Base-by-base conservation (phyloP, 2,329 filamentous ascomycete genomes). In the Ophiostoma montium region DNA sequence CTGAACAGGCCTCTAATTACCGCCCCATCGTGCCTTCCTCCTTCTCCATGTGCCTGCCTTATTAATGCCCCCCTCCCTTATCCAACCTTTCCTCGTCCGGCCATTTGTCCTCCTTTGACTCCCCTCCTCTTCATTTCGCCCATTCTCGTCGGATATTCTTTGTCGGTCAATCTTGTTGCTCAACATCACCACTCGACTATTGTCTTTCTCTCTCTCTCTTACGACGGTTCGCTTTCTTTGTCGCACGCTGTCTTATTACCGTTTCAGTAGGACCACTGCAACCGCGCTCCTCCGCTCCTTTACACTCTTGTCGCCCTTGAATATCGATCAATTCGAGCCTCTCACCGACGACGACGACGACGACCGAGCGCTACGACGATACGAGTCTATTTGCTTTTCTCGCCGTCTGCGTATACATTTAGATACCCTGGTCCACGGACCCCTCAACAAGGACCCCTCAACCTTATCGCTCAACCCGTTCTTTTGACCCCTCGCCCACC, bases 401-500 rank as follows among this genome's bases (percentile, higher is more conserved):
- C 8, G 5, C 23, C 23, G 23, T 27, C 23, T 27, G 23, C 8
- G 23, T 27, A 27, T 4, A 27, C 23, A 27, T 27, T 8, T 4
- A 27, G 23, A 27, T 8, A 27, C 23, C 23, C 23, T n/a, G 23
- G 23, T 27, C 23, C 23, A 27, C 4, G 23, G 23, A 27, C 23
- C 32, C 30, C 9, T 16, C 30, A n/a, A n/a, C 23, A 27, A 27
- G 23, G 23, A 27, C 23, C 32, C 30, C 9, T 16, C 30, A n/a
- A n/a, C 42, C 30, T 39, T 39, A 15, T 16, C n/a, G n/a, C 35
- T 15, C 21, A 23, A 13, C 27, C 6, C 27, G 41, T 13, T 21
- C 30, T n/a, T 9, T 19, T 23, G 11, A 32, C 42, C 23, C 13
- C 18, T 7, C 32, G 2, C 30, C 30, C 56, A 64, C 57, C 39